A percentile compares a stretch with the other conserved stretches of the same genome.
Evolutionary conservation across 768 basidiomycete species (phyloP).

Genomic region (Auriscalpium orientale): DNA sequence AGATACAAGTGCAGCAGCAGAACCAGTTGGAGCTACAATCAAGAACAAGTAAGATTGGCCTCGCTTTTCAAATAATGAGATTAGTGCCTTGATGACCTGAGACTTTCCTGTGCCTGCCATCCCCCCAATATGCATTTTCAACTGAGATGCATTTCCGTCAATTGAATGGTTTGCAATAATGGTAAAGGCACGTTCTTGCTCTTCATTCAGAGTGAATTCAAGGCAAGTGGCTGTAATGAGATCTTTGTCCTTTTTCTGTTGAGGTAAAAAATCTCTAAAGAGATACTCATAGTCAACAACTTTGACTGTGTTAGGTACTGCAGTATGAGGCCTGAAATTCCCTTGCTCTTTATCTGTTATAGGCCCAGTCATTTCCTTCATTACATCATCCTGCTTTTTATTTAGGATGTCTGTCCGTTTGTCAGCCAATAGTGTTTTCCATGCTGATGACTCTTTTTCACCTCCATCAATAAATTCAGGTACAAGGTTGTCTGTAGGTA

Average conservation of each 20-base stretch:
- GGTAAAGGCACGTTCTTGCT: constrained; percentile 14
- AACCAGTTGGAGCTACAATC: constrained; percentile 15
- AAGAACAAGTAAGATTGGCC: constrained; percentile 6
- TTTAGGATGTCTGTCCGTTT: too few relatives aligned
- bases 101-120: constrained; percentile 20
- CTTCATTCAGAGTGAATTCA: constrained; percentile 8
- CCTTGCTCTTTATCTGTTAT: too few relatives aligned
- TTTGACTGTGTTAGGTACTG: not conserved
- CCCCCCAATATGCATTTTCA: constrained; percentile 18
- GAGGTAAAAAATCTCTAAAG: not conserved
- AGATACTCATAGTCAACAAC: not conserved
- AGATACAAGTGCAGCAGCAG: constrained; percentile 10
- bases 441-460: too few relatives aligned
- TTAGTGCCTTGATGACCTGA: constrained; percentile 13
- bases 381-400: too few relatives aligned
- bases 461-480: too few relatives aligned
- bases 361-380: too few relatives aligned
- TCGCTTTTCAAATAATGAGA: constrained; percentile 6
- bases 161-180: constrained; percentile 14
- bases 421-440: too few relatives aligned
- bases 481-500: too few relatives aligned
- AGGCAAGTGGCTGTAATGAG: not conserved
- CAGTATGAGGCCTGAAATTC: too few relatives aligned
- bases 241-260: not conserved
- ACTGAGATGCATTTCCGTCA: not conserved